These are phyloP conservation scores for Colletotrichum theobromicola DNA, from an alignment of 2,329 filamentous ascomycete genomes.

Conservation along the genomic window DNA sequence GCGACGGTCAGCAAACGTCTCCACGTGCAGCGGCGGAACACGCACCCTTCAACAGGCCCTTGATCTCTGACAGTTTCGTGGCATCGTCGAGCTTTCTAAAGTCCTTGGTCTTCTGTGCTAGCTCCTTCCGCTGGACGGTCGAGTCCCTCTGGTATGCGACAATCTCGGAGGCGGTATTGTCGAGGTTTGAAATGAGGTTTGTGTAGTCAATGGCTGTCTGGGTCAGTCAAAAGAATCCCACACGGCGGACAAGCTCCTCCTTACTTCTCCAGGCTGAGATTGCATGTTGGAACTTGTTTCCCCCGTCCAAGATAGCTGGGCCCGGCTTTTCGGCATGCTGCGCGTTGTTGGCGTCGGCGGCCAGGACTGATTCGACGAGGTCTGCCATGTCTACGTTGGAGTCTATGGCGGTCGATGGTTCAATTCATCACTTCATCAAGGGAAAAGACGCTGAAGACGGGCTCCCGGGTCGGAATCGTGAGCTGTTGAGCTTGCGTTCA, in stretches of 20 bases:
- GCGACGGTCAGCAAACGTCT: neutral
- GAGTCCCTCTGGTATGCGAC: slow-evolving; percentile 92
- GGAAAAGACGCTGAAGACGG: neutral
- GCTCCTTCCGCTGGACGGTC: slow-evolving; percentile 93
- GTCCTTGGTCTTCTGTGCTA: slow-evolving; percentile 99
- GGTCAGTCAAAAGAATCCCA: slow-evolving; percentile 18
- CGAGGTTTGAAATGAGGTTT: slow-evolving; percentile 81
- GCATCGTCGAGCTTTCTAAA: slow-evolving; percentile 93
- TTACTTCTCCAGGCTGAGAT: slow-evolving; percentile 96
- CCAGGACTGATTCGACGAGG: slow-evolving; percentile 23
- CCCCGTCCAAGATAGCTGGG: slow-evolving; percentile 51
- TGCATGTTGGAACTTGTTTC: slow-evolving; percentile 96
- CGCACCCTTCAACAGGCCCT: slow-evolving; percentile 83
- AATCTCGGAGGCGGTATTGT: slow-evolving; percentile 93
- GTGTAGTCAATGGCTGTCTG: slow-evolving; percentile 83
- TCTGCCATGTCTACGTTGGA: slow-evolving; percentile 25
- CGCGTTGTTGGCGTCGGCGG: slow-evolving; percentile 14
- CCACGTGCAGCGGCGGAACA: neutral
- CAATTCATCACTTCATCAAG: slow-evolving; percentile 11
- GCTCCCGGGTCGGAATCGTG: neutral
- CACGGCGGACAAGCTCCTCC: slow-evolving; percentile 22
- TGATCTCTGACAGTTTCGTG: slow-evolving; percentile 86
- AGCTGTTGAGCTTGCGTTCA: slow-evolving; percentile 6
- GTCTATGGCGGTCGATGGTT: neutral
- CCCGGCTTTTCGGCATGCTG: neutral